A percentile compares a stretch with the other conserved stretches of the same genome.
These are phyloP conservation scores for Penicillium maclennaniae DNA, from an alignment of 495 filamentous ascomycete genomes.

Conservation along the genomic window DNA sequence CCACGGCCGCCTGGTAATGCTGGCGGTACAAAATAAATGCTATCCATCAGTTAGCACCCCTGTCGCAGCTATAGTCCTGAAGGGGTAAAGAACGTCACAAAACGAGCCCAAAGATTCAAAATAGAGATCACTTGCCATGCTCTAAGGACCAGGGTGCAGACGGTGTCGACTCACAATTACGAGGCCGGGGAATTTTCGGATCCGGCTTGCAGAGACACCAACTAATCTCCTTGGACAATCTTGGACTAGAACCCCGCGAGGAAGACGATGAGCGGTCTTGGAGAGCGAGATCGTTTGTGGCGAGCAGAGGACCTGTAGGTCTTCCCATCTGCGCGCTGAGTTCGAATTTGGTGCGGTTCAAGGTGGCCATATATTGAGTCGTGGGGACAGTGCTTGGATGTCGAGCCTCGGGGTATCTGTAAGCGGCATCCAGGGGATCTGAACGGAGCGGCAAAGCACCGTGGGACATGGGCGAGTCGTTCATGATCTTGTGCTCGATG, in stretches of 20 bases:
- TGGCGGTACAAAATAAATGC: conserved; percentile 98
- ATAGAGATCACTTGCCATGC: conserved; percentile 27
- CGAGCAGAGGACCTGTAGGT: conserved; percentile 4
- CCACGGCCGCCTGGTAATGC: conserved; percentile 79
- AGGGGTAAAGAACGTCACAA: conserved; percentile 2
- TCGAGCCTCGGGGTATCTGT: conserved; percentile 22
- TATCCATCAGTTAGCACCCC: conserved; percentile 38
- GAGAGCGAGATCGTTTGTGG: conserved; percentile 11
- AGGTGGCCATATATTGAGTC: conserved; percentile 24
- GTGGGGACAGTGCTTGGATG: conserved; percentile 21
- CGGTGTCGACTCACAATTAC: conserved; percentile 73
- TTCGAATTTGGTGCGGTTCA: conserved; percentile 24
- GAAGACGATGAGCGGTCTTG: conserved; percentile 25
- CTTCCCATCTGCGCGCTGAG: conserved; percentile 6
- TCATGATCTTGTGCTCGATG: conserved; percentile 52
- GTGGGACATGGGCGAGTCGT: conserved; percentile 27
- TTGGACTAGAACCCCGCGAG: conserved; percentile 36
- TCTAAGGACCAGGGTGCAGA: conserved; percentile 13
- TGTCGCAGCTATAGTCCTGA: background rate
- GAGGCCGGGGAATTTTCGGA: conserved; percentile 87
- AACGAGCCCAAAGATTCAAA: conserved; percentile 10
- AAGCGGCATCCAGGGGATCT: background rate
- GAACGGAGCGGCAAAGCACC: conserved; percentile 11
- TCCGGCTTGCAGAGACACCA: conserved; percentile 92
- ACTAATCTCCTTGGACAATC: conserved; percentile 40